Conservation (phyloP, 805 yeast species). For the Gaillardinia entomophila region DNA sequence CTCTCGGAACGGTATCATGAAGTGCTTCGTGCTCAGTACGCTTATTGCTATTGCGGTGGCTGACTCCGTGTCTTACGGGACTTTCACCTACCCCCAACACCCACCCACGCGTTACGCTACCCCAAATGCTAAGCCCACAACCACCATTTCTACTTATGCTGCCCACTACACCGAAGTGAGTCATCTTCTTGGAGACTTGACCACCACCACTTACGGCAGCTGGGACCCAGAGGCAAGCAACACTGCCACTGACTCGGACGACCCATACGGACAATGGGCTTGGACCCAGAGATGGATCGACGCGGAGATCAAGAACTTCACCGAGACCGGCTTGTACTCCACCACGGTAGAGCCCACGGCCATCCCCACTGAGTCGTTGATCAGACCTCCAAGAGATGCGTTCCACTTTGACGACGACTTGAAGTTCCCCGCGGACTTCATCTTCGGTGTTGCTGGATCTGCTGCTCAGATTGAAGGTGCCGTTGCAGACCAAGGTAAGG, state of each 20-base stretch:
- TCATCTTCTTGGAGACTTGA: not conserved
- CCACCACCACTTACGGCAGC: constrained; percentile 13
- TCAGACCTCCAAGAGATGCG: constrained; percentile 12
- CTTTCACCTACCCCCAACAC: not conserved
- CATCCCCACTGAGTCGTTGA: constrained; percentile 8
- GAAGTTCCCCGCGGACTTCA: constrained; percentile 6
- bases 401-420: constrained; percentile 7
- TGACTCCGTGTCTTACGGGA: not conserved
- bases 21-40: too few species aligned
- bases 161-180: constrained; percentile 1
- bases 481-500: constrained; percentile 23
- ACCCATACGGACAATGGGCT: constrained; percentile 16
- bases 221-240: constrained; percentile 9
- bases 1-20: too few species aligned
- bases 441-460: constrained; percentile 26
- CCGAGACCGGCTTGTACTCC: constrained; percentile 8
- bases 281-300: constrained; percentile 12
- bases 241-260: constrained; percentile 10
- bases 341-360: constrained; percentile 13
- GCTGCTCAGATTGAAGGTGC: constrained; percentile 34
- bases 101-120: constrained; percentile 2
- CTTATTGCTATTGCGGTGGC: too few species aligned
- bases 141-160: constrained; percentile 1
- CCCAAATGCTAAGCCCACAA: constrained; percentile 1
- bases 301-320: constrained; percentile 8